Percentiles rank a stretch among this genome's conserved stretches.
phyloP scores from a whole-genome alignment of 805 yeast species.

The Candida ficus region DNA sequence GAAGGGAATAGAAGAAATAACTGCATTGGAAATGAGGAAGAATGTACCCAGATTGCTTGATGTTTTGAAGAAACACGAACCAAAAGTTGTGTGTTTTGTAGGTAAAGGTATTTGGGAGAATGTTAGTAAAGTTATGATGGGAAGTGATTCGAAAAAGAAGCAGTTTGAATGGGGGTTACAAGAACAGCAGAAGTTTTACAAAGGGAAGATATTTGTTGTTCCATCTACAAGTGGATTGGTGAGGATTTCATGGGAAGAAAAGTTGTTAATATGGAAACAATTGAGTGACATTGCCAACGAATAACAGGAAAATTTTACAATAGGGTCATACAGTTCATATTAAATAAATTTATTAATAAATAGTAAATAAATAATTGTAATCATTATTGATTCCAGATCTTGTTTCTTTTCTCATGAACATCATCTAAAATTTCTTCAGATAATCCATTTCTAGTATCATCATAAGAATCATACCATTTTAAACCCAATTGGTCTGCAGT shows the following conservation, averaged over 20 bases:
- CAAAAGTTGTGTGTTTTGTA: slow-evolving; percentile 48
- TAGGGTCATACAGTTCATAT: too few relatives aligned
- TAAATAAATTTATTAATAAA: not conserved
- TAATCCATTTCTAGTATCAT: slow-evolving; percentile 2
- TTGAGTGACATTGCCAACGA: slow-evolving; percentile 20
- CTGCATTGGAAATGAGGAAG: slow-evolving; percentile 43
- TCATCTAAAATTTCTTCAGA: slow-evolving; percentile 9
- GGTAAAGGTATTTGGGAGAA: slow-evolving; percentile 77
- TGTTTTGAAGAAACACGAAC: slow-evolving; percentile 35
- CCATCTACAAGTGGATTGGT: slow-evolving; percentile 76
- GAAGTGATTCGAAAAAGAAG: slow-evolving; percentile 23
- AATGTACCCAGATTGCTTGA: slow-evolving; percentile 49
- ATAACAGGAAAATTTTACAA: too few relatives aligned
- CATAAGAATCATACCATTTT: slow-evolving; percentile 10
- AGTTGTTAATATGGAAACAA: slow-evolving; percentile 44
- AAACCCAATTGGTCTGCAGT: slow-evolving; percentile 17
- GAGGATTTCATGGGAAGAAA: slow-evolving; percentile 40
- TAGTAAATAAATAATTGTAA: slow-evolving; percentile 1
- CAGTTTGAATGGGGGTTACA: slow-evolving; percentile 53
- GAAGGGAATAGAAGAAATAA: slow-evolving; percentile 48
- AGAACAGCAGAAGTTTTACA: slow-evolving; percentile 6
- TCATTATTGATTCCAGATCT: slow-evolving; percentile 12
- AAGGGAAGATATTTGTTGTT: slow-evolving; percentile 45
- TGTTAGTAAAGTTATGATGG: slow-evolving; percentile 31
- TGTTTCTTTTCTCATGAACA: slow-evolving; percentile 13